Conservation (phyloP, 179 eudicot genomes). For the Actinidia chinensis region DNA sequence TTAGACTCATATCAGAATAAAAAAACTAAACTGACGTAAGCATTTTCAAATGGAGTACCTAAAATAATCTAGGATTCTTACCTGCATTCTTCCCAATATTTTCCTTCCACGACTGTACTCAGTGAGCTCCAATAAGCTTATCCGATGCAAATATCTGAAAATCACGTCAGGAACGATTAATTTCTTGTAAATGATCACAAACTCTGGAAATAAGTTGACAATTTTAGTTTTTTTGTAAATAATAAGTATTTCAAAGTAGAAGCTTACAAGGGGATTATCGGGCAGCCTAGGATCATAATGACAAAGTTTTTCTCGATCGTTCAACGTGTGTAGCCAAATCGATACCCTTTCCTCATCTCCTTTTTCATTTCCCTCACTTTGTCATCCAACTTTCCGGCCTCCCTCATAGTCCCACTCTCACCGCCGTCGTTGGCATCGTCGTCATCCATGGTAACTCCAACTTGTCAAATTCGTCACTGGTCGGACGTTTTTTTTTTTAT, state of each 20-base stretch:
- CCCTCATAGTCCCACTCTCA: slow-evolving; percentile 42
- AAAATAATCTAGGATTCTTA: slow-evolving; percentile 22
- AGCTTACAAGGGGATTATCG: slow-evolving; percentile 93
- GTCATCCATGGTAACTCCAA: slow-evolving; percentile 30
- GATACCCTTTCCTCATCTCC: slow-evolving; percentile 98
- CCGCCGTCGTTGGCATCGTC: slow-evolving; percentile 46
- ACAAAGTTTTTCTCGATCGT: slow-evolving; percentile 98
- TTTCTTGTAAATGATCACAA: neutral
- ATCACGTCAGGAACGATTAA: neutral
- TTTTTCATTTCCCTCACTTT: slow-evolving; percentile 82
- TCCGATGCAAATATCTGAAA: slow-evolving; percentile 95
- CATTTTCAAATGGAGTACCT: neutral
- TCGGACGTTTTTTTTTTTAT: slow-evolving; percentile 57
- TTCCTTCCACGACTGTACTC: slow-evolving; percentile 98
- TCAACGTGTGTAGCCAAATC: slow-evolving; percentile 98
- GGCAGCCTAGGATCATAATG: slow-evolving; percentile 96
- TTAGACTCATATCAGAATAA: neutral
- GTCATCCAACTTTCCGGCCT: slow-evolving; percentile 88
- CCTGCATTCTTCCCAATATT: slow-evolving; percentile 99
- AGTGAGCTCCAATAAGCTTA: slow-evolving; percentile 97
- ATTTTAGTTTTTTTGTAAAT: too few relatives aligned
- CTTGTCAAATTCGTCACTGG: slow-evolving; percentile 35
- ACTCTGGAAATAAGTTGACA: neutral
- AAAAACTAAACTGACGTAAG: neutral
- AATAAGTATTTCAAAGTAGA: too few relatives aligned